Base-by-base conservation (phyloP, 331 rosid species). In the Spiraea crenata region DNA sequence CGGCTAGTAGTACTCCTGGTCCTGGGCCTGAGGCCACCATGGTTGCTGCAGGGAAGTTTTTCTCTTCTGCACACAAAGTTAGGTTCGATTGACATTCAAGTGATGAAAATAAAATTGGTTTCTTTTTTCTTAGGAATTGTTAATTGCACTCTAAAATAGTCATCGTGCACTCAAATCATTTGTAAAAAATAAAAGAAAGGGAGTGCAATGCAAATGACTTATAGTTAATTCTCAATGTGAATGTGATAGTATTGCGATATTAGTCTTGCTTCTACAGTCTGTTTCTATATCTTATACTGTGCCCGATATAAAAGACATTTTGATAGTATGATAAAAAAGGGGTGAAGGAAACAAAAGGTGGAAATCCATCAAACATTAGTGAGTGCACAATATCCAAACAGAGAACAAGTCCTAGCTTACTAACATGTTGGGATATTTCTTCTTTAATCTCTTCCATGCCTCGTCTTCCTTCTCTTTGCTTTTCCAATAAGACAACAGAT, bases 41-140 rank as follows among this genome's bases (percentile, higher is more conserved):
- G 73, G 79, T 79, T 44, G 76, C 83, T 6, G 83, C 88, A 6
- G 82, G 85, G 9, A 87, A 70, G 77, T 82, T 81, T 63, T 88
- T 85, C 77, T 80, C 80, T 73, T 81, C 90, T 2, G 74, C 84
- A 63, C 82, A 77, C 82, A 88, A 79, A 64, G 79, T 83, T 35
- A 59, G 73, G 37, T 74, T 78, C 44, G 49, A 41, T 45, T 86
- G 31, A 25, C 31, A 84, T 38, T 49, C 67, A 40, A 17, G 8
- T 37, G 58, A 54, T 54, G 58, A 54, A 10, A 25, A 45, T 45
- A 4, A 11, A 11, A 11, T 9, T 8, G 3, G 10, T 19, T 54
- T 54, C 8, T n/a, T 6, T 54, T n/a, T 16, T 16, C 12, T 54
- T 20, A 6, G n/a, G 16, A 14, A n/a, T 51, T 51, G 7, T 19